Evolutionary conservation across 176 grass and related monocot species (phyloP).

Genomic region (Oryza australiensis): DNA sequence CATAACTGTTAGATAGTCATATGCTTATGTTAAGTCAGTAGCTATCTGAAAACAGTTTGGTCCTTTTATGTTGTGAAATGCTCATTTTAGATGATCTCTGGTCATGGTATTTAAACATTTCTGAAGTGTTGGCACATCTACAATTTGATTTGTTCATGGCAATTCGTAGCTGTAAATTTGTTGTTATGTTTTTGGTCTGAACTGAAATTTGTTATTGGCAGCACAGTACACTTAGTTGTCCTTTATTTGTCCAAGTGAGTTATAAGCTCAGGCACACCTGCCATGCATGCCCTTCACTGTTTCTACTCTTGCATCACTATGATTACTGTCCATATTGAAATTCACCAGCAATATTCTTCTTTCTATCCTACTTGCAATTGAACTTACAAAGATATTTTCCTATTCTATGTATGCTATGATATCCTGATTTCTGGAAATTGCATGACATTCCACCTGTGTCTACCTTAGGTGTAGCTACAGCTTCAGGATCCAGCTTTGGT

Average conservation of each 20-base stretch:
- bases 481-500: slow-evolving; percentile 86
- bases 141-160: not conserved
- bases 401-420: not conserved
- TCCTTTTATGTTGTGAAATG: not conserved
- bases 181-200: slow-evolving; percentile 2
- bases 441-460: slow-evolving; percentile 11
- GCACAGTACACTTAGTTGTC: not conserved
- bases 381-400: not conserved
- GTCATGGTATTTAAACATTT: not conserved
- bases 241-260: not conserved
- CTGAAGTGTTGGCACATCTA: not conserved
- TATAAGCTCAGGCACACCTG: not conserved
- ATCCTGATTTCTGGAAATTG: slow-evolving; percentile 18
- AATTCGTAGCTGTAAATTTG: not conserved
- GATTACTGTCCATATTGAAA: not conserved
- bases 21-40: not conserved
- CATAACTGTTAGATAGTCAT: slow-evolving; percentile 9
- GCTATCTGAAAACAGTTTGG: not conserved
- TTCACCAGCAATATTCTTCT: slow-evolving; percentile 8
- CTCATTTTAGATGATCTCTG: slow-evolving; percentile 15
- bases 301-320: not conserved
- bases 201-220: not conserved
- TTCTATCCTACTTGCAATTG: not conserved
- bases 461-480: slow-evolving; percentile 64
- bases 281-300: not conserved